Conservation (phyloP, 2,329 filamentous ascomycete species). For the Aspergillus aculeatinus region DNA sequence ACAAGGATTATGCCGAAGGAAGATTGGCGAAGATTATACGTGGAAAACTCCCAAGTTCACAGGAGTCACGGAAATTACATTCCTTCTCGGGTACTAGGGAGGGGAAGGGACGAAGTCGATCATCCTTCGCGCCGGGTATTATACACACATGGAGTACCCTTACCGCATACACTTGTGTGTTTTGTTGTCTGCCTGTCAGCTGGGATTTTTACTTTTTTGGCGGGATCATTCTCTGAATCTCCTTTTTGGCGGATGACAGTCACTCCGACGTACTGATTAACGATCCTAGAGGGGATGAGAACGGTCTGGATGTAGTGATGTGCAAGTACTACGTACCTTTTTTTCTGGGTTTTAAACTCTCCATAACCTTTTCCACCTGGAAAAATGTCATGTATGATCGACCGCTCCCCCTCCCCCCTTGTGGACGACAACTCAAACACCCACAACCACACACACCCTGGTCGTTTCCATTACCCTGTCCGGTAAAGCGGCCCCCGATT, state of each 20-base stretch:
- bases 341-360: too few relatives aligned
- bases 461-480: not conserved
- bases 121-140: not conserved
- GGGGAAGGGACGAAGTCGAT: not conserved
- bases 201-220: not conserved
- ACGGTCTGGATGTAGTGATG: not conserved
- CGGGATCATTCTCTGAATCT: not conserved
- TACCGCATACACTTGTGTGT: not conserved
- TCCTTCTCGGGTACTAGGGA: not conserved
- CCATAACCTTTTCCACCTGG: not conserved
- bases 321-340: not conserved
- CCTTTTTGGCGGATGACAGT: not conserved
- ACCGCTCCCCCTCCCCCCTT: not conserved
- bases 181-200: not conserved
- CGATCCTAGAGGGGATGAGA: not conserved
- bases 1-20: not conserved
- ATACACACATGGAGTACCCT: not conserved
- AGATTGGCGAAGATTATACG: not conserved
- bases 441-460: not conserved
- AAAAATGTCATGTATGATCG: not conserved
- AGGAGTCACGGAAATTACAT: not conserved
- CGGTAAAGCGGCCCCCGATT: not conserved
- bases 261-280: too few relatives aligned
- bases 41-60: too few relatives aligned
- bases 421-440: not conserved